Conservation (phyloP, 352 stramenopile species). For the Globisporangium emineosum region DNA sequence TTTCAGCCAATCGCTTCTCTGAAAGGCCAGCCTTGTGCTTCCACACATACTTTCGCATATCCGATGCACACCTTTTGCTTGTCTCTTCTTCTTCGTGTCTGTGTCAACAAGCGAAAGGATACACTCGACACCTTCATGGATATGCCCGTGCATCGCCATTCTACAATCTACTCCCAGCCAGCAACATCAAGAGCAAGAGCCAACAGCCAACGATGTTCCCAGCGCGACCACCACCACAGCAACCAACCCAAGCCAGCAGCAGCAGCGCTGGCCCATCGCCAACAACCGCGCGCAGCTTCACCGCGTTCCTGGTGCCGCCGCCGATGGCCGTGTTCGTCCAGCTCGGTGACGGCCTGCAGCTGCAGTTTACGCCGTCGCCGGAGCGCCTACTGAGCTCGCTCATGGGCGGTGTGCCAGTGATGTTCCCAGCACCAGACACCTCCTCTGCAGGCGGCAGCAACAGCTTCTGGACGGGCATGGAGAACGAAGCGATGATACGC, state of each 20-base stretch:
- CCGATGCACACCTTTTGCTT: too few species aligned
- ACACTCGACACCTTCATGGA: too few species aligned
- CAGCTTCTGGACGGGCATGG: conserved; percentile 11
- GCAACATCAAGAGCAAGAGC: conserved; percentile 12
- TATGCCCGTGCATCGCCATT: conserved; percentile 13
- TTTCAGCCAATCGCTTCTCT: not conserved
- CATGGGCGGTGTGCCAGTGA: conserved; percentile 20
- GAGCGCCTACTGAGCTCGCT: conserved; percentile 34
- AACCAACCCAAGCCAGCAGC: conserved; percentile 10
- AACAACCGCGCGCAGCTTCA: conserved; percentile 17
- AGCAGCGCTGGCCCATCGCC: conserved; percentile 22
- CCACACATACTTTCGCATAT: too few species aligned
- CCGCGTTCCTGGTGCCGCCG: conserved; percentile 54
- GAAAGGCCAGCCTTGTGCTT: too few species aligned
- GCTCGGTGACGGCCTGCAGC: conserved; percentile 47
- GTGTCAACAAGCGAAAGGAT: too few species aligned
- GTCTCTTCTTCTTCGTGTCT: too few species aligned
- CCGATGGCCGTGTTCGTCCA: conserved; percentile 62
- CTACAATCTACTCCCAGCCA: conserved; percentile 19
- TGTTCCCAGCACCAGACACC: not conserved
- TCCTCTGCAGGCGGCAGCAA: conserved; percentile 14
- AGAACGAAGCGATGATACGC: conserved; percentile 34
- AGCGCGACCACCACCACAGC: not conserved
- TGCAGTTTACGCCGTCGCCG: conserved; percentile 48
- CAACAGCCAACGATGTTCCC: conserved; percentile 7